Evolutionary conservation across 1,284 basidiomycete species (phyloP), one percentile per base, ranked within the genome.

Genomic region (Moniliophthora roreri): DNA sequence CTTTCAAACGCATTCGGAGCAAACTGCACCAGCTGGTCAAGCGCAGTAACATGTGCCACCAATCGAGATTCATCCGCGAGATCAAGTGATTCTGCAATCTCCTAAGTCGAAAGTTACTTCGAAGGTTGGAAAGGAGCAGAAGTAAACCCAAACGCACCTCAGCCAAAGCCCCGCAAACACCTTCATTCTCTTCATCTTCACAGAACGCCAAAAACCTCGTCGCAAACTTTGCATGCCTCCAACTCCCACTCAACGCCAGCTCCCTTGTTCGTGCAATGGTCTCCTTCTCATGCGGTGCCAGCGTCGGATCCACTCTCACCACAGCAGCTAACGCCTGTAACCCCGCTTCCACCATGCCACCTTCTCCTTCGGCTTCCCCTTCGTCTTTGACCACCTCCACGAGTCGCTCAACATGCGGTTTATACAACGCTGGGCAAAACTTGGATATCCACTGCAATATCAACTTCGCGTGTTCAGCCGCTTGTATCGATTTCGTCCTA

Each of bases 191-290:
- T 11, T 76, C 72, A 38, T 84, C 74, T 54, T 80, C 82, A 39
- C 76, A 75, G 58, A 79, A 77, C 0, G 89, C 83, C 8, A 98
- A 63, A 45, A 95, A 74, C 21, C 93, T 84, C 1, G 91, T 84
- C 0, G 94, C 92, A 68, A 92, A 95, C 68, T 98, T 98, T 18
- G 94, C 90, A 62, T 91, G 85, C 16, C 82, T 76, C 16, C 76
- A 74, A 32, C 88, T 83, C 1, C 83, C 78, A 9, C 82, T 79
- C 32, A 85, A 66, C 0, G 83, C 88, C 59, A 86, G 81, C 26
- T 80, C 76, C 51, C 73, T 72, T 7, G 90, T 75, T 13, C 86
- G 78, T 35, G 95, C 91, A 8, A 86, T 68, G 0, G 85, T 83
- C 18, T 83, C 79, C 65, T 87, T 86, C 57, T 95, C 93, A 45